Percentiles rank a stretch among this genome's conserved stretches.
These are phyloP conservation scores for Globisporangium paroecandrum DNA, from an alignment of 352 stramenopile species.

Conservation along the genomic window DNA sequence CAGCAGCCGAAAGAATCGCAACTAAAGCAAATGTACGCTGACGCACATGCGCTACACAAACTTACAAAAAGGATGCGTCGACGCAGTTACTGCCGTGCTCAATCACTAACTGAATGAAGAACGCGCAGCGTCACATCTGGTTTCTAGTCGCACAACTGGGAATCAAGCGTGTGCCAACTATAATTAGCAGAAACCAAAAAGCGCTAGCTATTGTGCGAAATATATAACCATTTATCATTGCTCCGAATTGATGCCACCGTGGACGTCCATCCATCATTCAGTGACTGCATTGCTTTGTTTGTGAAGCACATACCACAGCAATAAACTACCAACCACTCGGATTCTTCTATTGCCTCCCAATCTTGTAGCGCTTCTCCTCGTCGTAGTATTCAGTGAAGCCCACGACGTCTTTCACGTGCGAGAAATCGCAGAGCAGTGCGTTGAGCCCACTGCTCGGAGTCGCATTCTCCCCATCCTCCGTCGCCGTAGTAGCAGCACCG, in stretches of 20 bases:
- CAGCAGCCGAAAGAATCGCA: slow-evolving; percentile 28
- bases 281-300: neutral
- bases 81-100: neutral
- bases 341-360: slow-evolving; percentile 1
- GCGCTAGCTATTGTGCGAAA: neutral
- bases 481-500: neutral
- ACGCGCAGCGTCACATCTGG: neutral
- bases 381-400: slow-evolving; percentile 91
- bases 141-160: neutral
- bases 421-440: slow-evolving; percentile 60
- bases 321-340: neutral
- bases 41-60: neutral
- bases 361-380: slow-evolving; percentile 64
- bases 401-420: slow-evolving; percentile 90
- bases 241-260: neutral
- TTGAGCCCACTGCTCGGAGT: slow-evolving; percentile 31
- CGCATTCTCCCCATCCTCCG: slow-evolving; percentile 29
- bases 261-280: neutral
- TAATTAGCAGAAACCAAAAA: slow-evolving; percentile 3
- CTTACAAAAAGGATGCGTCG: neutral
- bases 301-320: neutral
- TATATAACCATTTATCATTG: slow-evolving; percentile 1
- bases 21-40: slow-evolving; percentile 20
- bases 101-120: neutral
- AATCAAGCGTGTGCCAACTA: neutral